A percentile compares a stretch with the other conserved stretches of the same genome.
Evolutionary conservation across 1,284 basidiomycete species (phyloP).

Genomic region (Ustilago esculenta): DNA sequence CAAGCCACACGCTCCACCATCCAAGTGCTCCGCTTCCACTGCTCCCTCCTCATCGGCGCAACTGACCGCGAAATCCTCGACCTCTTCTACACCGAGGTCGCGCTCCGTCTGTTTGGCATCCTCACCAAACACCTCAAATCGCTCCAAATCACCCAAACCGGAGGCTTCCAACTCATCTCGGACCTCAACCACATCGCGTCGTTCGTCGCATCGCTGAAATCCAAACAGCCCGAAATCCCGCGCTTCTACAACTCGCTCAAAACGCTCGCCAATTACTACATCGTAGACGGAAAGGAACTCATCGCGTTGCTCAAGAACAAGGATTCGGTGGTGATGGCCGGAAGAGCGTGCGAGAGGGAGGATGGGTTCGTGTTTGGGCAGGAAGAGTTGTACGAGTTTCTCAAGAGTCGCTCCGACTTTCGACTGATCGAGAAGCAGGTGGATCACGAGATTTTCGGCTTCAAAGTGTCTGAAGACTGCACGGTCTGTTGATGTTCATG

Average conservation of each 20-base stretch:
- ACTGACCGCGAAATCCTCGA: conserved; percentile 95
- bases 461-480: conserved; percentile 64
- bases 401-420: conserved; percentile 52
- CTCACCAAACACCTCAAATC: conserved; percentile 95
- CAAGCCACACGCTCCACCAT: conserved; percentile 86
- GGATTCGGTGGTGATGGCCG: conserved; percentile 3
- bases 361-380: conserved; percentile 69
- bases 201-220: conserved; percentile 74
- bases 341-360: conserved; percentile 5
- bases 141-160: conserved; percentile 90
- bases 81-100: conserved; percentile 97
- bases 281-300: conserved; percentile 77
- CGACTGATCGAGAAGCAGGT: conserved; percentile 60
- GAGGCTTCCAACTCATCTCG: conserved; percentile 94
- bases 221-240: conserved; percentile 73
- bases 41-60: conserved; percentile 86
- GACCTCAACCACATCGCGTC: conserved; percentile 92
- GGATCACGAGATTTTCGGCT: conserved; percentile 66
- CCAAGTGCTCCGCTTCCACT: conserved; percentile 85
- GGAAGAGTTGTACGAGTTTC: conserved; percentile 73
- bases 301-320: conserved; percentile 65
- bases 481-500: conserved; percentile 35
- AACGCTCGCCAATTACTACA: conserved; percentile 94
- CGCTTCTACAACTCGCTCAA: conserved; percentile 91
- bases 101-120: conserved; percentile 86